Conservation (phyloP, 768 basidiomycete species). For the Leccinellum rugosiceps region DNA sequence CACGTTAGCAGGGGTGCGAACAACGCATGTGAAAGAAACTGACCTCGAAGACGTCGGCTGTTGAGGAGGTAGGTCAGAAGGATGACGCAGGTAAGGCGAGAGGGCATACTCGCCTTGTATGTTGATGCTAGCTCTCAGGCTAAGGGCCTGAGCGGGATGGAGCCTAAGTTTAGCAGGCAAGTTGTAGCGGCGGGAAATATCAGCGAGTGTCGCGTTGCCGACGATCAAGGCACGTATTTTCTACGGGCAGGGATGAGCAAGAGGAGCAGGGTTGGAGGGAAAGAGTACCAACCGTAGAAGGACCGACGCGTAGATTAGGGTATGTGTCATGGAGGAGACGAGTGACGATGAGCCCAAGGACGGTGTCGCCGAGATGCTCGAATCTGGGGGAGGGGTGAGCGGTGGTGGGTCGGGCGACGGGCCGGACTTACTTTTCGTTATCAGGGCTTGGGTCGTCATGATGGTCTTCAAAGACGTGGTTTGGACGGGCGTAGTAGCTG, state of each 20-base stretch:
- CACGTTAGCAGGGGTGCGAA: neutral
- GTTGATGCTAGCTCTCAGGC: conserved; percentile 62
- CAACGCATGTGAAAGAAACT: conserved; percentile 7
- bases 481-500: conserved; percentile 64
- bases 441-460: conserved; percentile 73
- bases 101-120: conserved; percentile 57
- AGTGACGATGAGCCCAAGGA: conserved; percentile 67
- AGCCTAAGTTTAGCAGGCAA: conserved; percentile 59
- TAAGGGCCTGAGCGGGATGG: conserved; percentile 71
- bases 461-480: conserved; percentile 73
- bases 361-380: conserved; percentile 76
- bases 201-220: conserved; percentile 68
- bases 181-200: conserved; percentile 63
- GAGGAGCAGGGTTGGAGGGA: neutral
- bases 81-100: neutral
- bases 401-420: neutral
- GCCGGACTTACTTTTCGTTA: conserved; percentile 64
- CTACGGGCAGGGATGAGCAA: conserved; percentile 33
- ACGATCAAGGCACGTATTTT: conserved; percentile 79
- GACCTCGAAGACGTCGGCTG: conserved; percentile 82
- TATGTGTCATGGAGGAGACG: conserved; percentile 58
- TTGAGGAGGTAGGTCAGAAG: conserved; percentile 1
- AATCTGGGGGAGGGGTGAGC: conserved; percentile 38
- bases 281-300: conserved; percentile 50
- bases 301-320: conserved; percentile 72